A percentile compares a stretch with the other conserved stretches of the same genome.
Conservation (phyloP, 106 monocot species). For the Triglochin maritima region DNA sequence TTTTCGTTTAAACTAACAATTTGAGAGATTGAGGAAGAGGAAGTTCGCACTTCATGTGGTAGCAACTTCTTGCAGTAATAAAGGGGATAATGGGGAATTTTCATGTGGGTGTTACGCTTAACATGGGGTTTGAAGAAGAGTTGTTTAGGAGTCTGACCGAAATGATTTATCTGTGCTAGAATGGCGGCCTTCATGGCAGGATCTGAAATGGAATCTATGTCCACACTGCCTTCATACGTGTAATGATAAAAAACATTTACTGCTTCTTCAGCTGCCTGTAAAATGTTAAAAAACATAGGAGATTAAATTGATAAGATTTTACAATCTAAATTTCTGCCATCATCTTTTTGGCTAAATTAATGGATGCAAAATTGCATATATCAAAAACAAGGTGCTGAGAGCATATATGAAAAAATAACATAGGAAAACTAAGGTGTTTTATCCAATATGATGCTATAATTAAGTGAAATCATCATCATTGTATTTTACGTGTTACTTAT, state of each 20-base stretch:
- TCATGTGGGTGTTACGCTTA: slow-evolving; percentile 52
- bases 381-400: no score
- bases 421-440: no score
- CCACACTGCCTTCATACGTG: slow-evolving; percentile 95
- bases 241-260: slow-evolving; percentile 32
- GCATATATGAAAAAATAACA: no score
- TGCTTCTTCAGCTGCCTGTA: slow-evolving; percentile 93
- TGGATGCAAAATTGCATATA: no score
- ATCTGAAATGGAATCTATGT: slow-evolving; percentile 87
- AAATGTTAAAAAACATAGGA: background rate
- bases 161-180: slow-evolving; percentile 4
- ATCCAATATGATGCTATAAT: no score
- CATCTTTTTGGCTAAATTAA: no score
- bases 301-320: no score
- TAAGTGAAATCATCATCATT: no score
- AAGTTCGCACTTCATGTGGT: slow-evolving; percentile 46
- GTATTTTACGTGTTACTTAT: no score
- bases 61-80: slow-evolving; percentile 40
- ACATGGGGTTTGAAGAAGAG: slow-evolving; percentile 55
- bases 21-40: slow-evolving; percentile 53
- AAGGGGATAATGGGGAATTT: slow-evolving; percentile 57
- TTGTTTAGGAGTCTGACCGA: slow-evolving; percentile 2
- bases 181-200: slow-evolving; percentile 97
- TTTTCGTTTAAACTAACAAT: slow-evolving; percentile 76
- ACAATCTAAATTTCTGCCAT: no score